Evolutionary conservation across 164 flowering plant genomes (phyloP).

Genomic region (Liquidambar formosana): DNA sequence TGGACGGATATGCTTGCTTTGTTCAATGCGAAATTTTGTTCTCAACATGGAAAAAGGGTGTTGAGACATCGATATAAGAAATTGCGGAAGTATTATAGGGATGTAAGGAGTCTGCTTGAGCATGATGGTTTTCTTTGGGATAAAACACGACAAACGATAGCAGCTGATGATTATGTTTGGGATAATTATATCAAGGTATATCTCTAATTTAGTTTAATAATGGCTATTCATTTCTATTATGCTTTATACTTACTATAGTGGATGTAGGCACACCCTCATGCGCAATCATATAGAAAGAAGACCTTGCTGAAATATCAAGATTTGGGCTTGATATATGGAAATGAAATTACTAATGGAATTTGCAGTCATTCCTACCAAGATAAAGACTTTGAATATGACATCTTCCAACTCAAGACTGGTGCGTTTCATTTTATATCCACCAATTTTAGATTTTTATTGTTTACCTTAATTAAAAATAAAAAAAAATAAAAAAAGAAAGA

Average conservation of each 20-base stretch:
- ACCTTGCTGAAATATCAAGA: slow-evolving; percentile 43
- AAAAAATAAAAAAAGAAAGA: too few species aligned
- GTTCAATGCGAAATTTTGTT: slow-evolving; percentile 55
- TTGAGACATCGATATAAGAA: slow-evolving; percentile 60
- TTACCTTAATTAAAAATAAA: too few species aligned
- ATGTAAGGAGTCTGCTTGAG: slow-evolving; percentile 34
- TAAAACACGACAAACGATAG: slow-evolving; percentile 42
- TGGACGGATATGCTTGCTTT: slow-evolving; percentile 56
- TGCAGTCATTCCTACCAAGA: slow-evolving; percentile 13
- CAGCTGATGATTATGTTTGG: slow-evolving; percentile 53
- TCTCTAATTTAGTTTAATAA: neutral
- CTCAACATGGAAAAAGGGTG: slow-evolving; percentile 54
- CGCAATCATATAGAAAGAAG: slow-evolving; percentile 44
- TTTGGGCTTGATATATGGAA: slow-evolving; percentile 39
- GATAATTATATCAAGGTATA: slow-evolving; percentile 59
- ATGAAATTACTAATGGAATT: slow-evolving; percentile 18
- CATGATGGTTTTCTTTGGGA: slow-evolving; percentile 59
- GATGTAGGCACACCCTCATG: slow-evolving; percentile 43
- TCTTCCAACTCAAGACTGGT: slow-evolving; percentile 29
- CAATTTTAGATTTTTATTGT: neutral
- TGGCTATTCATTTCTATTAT: neutral
- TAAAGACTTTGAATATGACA: slow-evolving; percentile 25
- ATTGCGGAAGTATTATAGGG: slow-evolving; percentile 48
- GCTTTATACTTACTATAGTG: neutral
- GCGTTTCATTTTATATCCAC: slow-evolving; percentile 12